Evolutionary conservation across 345 rosid species (phyloP), one percentile per base, ranked within the genome.

Genomic region (Syzygium grande): DNA sequence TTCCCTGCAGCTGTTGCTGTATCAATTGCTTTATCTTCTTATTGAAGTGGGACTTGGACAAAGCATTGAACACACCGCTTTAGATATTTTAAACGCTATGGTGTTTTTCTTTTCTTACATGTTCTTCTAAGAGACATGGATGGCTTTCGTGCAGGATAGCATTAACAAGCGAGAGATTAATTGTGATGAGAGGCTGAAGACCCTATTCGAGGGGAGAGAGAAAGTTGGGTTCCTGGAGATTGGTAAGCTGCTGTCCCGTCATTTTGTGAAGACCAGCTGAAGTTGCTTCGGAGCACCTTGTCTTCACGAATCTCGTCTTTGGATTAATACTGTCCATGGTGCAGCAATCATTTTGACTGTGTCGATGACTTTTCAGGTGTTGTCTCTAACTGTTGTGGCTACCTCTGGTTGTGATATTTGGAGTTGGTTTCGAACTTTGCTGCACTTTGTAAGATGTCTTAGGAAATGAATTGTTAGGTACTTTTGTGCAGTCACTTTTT

Each of bases 101-200:
- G 27, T 19, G 5, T 73, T 73, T 73, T 38, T 19, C 27, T 38
- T 38, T 73, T 38, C 27, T 73, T 4, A 34, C 49, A 73, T 73
- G 27, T 73, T 73, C 25, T 68, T 68, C 83, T 73, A 73, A 73
- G 49, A 38, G 83, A 38, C 22, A 73, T 73, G 27, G 19, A 46
- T 80, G 78, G n/a, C 25, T 91, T 87, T 89, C 14, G 27, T 90
- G 93, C 95, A 97, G 99, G 94, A 97, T 89, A 96, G 96, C 43
- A 52, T 88, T 12, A 89, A 97, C 87, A 96, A 90, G 91, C 93
- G 58, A 92, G 96, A 97, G 93, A 95, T 97, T 83, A 16, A 91
- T 10, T 97, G 98, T 87, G 98, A 97, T 86, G 95, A 88, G 46
- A 95, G 96, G 93, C 89, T 97, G 79, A 96, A 97, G 96, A 86